These are phyloP conservation scores for Globisporangium lucens DNA, from an alignment of 352 stramenopile genomes.

Conservation along the genomic window DNA sequence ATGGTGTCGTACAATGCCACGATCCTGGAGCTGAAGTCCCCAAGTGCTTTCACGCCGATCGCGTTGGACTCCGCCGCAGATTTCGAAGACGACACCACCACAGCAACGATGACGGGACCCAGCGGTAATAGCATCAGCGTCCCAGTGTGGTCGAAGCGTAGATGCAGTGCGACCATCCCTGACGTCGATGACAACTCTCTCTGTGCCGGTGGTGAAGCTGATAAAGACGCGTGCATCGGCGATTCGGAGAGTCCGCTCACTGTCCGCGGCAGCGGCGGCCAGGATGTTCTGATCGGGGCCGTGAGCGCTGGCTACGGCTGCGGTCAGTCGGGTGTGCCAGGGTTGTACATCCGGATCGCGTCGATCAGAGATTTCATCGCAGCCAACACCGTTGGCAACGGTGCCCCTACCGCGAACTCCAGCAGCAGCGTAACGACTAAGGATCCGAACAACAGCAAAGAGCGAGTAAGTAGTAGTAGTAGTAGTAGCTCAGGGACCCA, in stretches of 20 bases:
- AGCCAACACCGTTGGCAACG: background rate
- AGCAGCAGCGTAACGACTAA: background rate
- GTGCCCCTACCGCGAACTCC: too few species aligned
- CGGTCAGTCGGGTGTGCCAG: background rate
- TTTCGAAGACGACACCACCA: conserved; percentile 9
- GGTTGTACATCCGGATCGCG: background rate
- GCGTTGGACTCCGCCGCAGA: conserved; percentile 19
- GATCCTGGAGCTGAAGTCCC: conserved; percentile 30
- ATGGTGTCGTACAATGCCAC: conserved; percentile 31
- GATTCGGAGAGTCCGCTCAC: conserved; percentile 13
- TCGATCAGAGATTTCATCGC: conserved; percentile 7
- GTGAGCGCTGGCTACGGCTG: conserved; percentile 7
- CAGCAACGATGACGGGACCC: conserved; percentile 15
- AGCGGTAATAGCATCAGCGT: conserved; percentile 20
- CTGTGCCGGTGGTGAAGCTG: background rate
- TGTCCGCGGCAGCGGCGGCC: background rate
- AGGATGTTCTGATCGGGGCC: background rate
- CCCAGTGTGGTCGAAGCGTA: conserved; percentile 2
- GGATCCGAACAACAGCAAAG: background rate
- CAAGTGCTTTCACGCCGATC: conserved; percentile 21
- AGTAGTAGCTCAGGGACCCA: background rate
- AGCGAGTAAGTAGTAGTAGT: background rate
- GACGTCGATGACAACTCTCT: conserved; percentile 3
- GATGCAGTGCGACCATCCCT: background rate
- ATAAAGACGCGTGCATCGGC: background rate